phyloP scores from a whole-genome alignment of 148 eudicot species.

The Pouteria glomerata region DNA sequence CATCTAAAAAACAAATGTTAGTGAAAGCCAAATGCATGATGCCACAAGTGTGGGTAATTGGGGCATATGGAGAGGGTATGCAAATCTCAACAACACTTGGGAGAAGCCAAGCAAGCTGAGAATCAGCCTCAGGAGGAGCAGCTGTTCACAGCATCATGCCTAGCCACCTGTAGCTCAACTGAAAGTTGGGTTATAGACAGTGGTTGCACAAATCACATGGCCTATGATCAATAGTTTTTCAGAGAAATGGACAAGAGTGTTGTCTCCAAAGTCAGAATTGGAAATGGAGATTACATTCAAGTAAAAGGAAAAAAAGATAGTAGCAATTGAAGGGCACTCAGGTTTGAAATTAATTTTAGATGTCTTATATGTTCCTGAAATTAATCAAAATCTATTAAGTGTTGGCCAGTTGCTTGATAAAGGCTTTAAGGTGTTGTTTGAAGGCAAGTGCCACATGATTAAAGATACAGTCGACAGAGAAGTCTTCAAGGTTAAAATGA shows the following conservation, averaged over 20 bases:
- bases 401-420: conserved; percentile 3
- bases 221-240: not conserved
- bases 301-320: conserved; percentile 7
- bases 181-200: conserved; percentile 13
- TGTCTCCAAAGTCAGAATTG: not conserved
- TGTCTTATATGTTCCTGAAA: conserved; percentile 11
- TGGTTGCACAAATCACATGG: conserved; percentile 19
- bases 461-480: not conserved
- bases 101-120: not conserved
- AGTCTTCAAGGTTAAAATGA: not conserved
- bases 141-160: not conserved
- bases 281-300: not conserved
- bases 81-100: not conserved
- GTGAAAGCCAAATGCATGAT: conserved; percentile 1
- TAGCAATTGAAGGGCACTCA: not conserved
- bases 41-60: not conserved
- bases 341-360: not conserved
- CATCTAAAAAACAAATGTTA: not conserved
- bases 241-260: not conserved
- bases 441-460: not conserved
- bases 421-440: not conserved
- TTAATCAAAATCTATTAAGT: conserved; percentile 11
- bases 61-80: conserved; percentile 1
- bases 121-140: not conserved
- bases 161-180: not conserved